Percentiles rank a stretch among this genome's conserved stretches.
Evolutionary conservation across 2,329 filamentous ascomycete species (phyloP).

Genomic region (Emydomyces testavorans): DNA sequence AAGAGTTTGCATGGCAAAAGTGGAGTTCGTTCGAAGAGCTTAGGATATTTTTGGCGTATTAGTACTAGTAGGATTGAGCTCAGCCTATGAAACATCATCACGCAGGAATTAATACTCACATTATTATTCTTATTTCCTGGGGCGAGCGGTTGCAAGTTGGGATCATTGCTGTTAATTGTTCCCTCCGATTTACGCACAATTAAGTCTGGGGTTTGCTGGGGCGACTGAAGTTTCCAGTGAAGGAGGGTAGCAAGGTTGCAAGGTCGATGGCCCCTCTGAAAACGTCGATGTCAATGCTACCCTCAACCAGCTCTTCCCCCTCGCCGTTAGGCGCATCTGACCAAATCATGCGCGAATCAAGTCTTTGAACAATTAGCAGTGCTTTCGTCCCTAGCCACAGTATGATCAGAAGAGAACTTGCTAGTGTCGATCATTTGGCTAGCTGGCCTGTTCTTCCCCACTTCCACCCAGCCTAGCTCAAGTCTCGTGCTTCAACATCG

Average conservation of each 20-base stretch:
- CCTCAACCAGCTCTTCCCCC: background rate
- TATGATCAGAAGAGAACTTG: constrained; percentile 3
- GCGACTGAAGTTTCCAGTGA: background rate
- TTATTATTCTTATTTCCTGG: too few relatives aligned
- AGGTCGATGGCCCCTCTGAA: background rate
- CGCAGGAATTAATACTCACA: too few relatives aligned
- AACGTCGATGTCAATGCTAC: constrained; percentile 9
- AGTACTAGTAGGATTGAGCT: too few relatives aligned
- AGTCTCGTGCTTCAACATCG: constrained; percentile 2
- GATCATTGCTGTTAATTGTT: too few relatives aligned
- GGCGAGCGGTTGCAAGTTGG: too few relatives aligned
- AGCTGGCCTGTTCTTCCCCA: constrained; percentile 2
- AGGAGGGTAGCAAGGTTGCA: constrained; percentile 4
- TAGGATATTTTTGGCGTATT: too few relatives aligned
- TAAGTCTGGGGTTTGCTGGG: background rate
- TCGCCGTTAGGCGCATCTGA: background rate
- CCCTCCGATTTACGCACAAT: too few relatives aligned
- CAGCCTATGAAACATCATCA: too few relatives aligned
- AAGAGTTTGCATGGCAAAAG: background rate
- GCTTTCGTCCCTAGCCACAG: background rate
- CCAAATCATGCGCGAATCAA: constrained; percentile 1
- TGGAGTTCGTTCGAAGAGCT: background rate
- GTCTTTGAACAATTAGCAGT: background rate
- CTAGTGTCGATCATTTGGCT: constrained; percentile 10
- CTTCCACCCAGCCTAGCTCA: background rate